Conservation (phyloP, 2,329 filamentous ascomycete species). For the Clarireedia sp. region DNA sequence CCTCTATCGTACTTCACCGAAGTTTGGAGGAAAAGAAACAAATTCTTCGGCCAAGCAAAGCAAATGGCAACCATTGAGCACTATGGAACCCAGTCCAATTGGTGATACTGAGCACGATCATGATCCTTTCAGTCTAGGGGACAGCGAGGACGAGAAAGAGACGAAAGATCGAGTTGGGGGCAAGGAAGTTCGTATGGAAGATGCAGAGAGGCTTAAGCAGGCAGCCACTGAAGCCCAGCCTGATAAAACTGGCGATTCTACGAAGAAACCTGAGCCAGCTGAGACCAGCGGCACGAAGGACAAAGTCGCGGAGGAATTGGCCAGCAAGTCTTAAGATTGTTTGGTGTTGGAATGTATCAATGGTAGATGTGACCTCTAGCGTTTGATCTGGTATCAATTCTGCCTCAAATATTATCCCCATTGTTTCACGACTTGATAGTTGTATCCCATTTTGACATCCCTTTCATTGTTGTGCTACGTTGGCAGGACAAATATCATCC, state of each 20-base stretch:
- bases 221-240: conserved; percentile 45
- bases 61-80: conserved; percentile 94
- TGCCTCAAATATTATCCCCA: not conserved
- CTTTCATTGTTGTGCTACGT: not conserved
- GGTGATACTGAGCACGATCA: conserved; percentile 65
- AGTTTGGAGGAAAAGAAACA: conserved; percentile 44
- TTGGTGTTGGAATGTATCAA: not conserved
- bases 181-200: conserved; percentile 47
- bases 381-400: not conserved
- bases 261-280: conserved; percentile 25
- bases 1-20: conserved; percentile 61
- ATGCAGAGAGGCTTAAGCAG: conserved; percentile 53
- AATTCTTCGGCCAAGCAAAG: conserved; percentile 57
- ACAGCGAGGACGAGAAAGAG: conserved; percentile 89
- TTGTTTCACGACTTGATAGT: not conserved
- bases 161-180: conserved; percentile 47
- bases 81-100: conserved; percentile 77
- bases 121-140: conserved; percentile 92
- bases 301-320: conserved; percentile 25
- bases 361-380: not conserved
- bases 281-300: conserved; percentile 27
- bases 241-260: conserved; percentile 31
- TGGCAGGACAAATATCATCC: not conserved
- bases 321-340: conserved; percentile 19
- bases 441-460: not conserved